phyloP scores from a whole-genome alignment of 2,329 filamentous ascomycete species.

The Penicillium nordicum region DNA sequence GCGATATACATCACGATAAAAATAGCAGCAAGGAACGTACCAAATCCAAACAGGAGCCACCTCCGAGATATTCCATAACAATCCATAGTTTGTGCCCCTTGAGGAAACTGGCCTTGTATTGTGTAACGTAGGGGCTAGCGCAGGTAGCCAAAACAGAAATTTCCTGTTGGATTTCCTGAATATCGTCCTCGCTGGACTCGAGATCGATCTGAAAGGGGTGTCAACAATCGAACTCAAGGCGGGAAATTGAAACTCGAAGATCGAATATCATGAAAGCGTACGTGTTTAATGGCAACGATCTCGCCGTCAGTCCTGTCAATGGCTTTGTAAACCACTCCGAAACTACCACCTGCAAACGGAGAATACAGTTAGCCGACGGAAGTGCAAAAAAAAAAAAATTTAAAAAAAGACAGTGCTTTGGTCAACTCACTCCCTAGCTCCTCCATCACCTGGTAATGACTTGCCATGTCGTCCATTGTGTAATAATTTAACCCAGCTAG shows the following conservation, averaged over 20 bases:
- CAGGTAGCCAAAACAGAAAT: constrained; percentile 94
- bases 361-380: constrained; percentile 15
- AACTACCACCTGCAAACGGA: constrained; percentile 70
- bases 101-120: constrained; percentile 96
- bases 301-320: constrained; percentile 88
- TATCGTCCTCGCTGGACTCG: constrained; percentile 97
- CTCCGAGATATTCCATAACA: constrained; percentile 96
- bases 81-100: constrained; percentile 97
- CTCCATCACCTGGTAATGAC: constrained; percentile 90
- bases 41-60: constrained; percentile 90
- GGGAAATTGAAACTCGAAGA: not conserved
- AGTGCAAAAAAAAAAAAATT: constrained; percentile 1
- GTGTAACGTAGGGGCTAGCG: constrained; percentile 87
- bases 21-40: constrained; percentile 48
- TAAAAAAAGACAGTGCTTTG: not conserved
- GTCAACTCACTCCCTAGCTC: constrained; percentile 80
- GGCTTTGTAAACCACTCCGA: constrained; percentile 95
- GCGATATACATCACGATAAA: not conserved
- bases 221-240: constrained; percentile 10
- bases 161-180: constrained; percentile 96
- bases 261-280: constrained; percentile 45
- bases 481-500: constrained; percentile 18
- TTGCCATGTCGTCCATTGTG: constrained; percentile 60
- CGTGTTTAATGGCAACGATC: constrained; percentile 94
- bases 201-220: constrained; percentile 74